Evolutionary conservation across 805 yeast species (phyloP).

Genomic region (Myxozyma vanderwaltii): DNA sequence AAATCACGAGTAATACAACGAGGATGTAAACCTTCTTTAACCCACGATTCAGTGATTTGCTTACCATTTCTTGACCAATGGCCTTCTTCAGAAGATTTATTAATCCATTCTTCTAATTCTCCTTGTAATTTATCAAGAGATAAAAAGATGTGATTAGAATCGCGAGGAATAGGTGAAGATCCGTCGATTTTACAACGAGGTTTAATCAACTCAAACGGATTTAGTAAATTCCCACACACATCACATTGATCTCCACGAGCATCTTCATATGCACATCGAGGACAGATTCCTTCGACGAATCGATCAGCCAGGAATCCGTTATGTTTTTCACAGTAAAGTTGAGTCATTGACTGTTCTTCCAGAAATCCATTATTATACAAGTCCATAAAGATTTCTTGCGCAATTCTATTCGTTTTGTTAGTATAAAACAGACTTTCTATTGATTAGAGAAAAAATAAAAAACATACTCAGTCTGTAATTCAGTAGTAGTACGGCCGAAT

Average conservation of each 20-base stretch:
- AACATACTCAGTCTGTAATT: conserved; percentile 69
- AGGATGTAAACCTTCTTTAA: conserved; percentile 87
- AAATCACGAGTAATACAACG: conserved; percentile 97
- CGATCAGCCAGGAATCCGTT: conserved; percentile 93
- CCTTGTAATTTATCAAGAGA: conserved; percentile 83
- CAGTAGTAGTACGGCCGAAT: conserved; percentile 96
- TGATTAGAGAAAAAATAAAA: background rate
- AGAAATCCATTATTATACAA: conserved; percentile 74
- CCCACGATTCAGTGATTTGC: conserved; percentile 89
- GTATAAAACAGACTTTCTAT: background rate
- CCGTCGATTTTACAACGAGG: conserved; percentile 95
- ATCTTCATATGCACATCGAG: conserved; percentile 90
- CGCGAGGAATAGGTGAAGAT: conserved; percentile 74
- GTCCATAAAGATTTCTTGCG: conserved; percentile 86
- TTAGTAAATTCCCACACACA: conserved; percentile 84
- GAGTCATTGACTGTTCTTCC: conserved; percentile 86
- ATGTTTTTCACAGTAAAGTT: conserved; percentile 88
- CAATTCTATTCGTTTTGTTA: conserved; percentile 50
- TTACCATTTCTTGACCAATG: conserved; percentile 90
- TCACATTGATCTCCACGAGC: conserved; percentile 99
- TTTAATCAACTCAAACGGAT: conserved; percentile 89
- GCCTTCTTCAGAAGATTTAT: conserved; percentile 67
- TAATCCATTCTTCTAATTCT: conserved; percentile 70
- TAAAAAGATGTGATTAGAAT: conserved; percentile 83
- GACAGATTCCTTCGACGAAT: conserved; percentile 96